Evolutionary conservation across 176 grass and related monocot genomes (phyloP), one percentile per base, ranked within the genome.

Genomic region (Hsuehochloa calcarea): DNA sequence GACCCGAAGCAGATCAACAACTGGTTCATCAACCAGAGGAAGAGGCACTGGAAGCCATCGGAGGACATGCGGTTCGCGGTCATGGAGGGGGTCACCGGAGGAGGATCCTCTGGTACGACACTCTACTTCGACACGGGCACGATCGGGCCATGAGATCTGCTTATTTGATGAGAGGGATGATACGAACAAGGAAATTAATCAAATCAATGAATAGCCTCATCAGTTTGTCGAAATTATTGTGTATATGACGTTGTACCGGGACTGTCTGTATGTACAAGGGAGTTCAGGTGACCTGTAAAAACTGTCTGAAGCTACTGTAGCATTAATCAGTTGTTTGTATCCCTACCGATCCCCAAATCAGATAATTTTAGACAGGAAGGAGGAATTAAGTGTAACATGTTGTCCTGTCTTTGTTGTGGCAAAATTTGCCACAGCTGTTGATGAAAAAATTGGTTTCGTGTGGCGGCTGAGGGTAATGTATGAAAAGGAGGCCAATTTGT

Each of bases 21-120:
- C 22, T 96, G 96, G 96, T 99, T 99, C 86, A 94, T 99, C 83
- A 99, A 99, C 88, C 96, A 99, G 65, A 59, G 96, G 78, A 99
- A 99, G 77, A 69, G 93, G 60, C 96, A 96, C 71, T 99, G 96
- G 96, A 99, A 99, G 67, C 96, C 96, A 0, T 94, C 96, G 0
- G 93, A 99, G 65, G 96, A 96, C 88, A 96, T 96, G 96, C 88
- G 88, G 39, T 99, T 86, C 10, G 91, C 91, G 4, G 86, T 99
- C 31, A 94, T 94, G 92, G 93, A 99, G 22, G 93, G 90, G 0
- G 96, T 94, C 44, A 72, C 80, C 14, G 90, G 80, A 9, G 93
- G 68, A 10, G 78, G 71, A 5, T 89, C 93, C 47, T 88, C 90
- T 3, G 93, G 82, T 20, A 99, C 93, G 35, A 94, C 91, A 26